Evolutionary conservation across 441 rosid genomes (phyloP).

Genomic region (Populus hybrid): DNA sequence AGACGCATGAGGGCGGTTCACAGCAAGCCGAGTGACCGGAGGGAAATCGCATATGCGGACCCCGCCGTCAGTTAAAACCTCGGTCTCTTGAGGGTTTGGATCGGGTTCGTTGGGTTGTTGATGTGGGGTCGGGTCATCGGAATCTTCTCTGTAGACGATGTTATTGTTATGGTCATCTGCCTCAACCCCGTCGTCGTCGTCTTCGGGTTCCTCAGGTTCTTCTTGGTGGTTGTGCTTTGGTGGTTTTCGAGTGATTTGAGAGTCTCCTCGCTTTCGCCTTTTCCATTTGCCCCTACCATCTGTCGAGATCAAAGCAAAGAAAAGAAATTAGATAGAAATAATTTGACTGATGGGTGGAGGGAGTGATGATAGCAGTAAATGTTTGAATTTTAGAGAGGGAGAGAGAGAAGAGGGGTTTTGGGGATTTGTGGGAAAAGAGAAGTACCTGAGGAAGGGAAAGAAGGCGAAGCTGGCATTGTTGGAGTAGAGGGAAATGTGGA

Average conservation of each 20-base stretch:
- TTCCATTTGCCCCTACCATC: constrained; percentile 89
- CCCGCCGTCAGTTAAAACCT: constrained; percentile 54
- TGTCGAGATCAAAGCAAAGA: constrained; percentile 8
- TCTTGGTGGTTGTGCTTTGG: constrained; percentile 28
- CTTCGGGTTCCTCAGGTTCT: constrained; percentile 24
- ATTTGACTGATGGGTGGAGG: too few relatives aligned
- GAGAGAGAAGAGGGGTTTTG: background rate
- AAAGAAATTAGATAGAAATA: background rate
- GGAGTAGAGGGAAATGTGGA: constrained; percentile 35
- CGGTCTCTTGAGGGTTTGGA: constrained; percentile 45
- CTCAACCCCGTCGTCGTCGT: constrained; percentile 28
- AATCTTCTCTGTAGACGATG: constrained; percentile 24
- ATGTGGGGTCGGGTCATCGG: constrained; percentile 26
- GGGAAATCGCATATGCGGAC: constrained; percentile 74
- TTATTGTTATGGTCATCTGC: constrained; percentile 46
- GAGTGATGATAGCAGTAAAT: too few relatives aligned
- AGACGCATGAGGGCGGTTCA: constrained; percentile 76
- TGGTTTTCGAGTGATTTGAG: constrained; percentile 26
- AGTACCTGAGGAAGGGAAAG: constrained; percentile 49
- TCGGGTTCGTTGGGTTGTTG: constrained; percentile 32
- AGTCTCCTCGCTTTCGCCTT: constrained; percentile 62
- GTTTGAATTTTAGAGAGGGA: too few relatives aligned
- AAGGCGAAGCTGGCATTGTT: constrained; percentile 72
- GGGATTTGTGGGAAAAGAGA: background rate
- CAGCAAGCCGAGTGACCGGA: constrained; percentile 44